Evolutionary conservation across 176 grass and related monocot genomes (phyloP), one percentile per base, ranked within the genome.

Genomic region (Cocos nucifera): DNA sequence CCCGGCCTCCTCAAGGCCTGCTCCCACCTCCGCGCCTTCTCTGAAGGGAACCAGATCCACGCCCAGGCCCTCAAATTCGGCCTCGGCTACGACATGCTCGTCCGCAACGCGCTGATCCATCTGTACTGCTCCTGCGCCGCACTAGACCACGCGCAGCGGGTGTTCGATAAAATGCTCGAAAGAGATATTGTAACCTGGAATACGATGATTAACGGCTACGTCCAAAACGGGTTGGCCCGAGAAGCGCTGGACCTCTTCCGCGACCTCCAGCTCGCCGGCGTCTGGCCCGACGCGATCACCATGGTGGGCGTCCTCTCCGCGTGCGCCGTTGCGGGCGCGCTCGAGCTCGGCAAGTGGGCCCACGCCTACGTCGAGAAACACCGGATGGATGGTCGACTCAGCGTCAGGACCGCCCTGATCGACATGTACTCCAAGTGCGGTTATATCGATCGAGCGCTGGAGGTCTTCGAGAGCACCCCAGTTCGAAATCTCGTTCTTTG

Each of bases 31-130:
- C 30, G 1, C 30, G 30, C 30, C 30, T 6, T 32, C 5, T 9
- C 30, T 22, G 56, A 58, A 58, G 56, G 56, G 21, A 15, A 15
- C 10, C 56, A 58, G 15, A 58, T 58, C 56, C 20, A 58, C 56
- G 19, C 56, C 56, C 56, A 58, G 7, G 23, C 24, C 56, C 21
- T 58, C 56, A 58, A 58, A 25, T 24, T 1, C 56, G 56, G 56
- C 21, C 23, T 58, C 56, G 23, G 24, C 12, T 58, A 8, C 56
- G 56, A 58, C 24, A 3, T 26, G 22, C 56, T 24, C 14, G 8
- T 5, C 10, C 21, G 56, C 8, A 58, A 58, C 23, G 56, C 56
- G 10, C 22, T 58, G 56, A 58, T 58, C 56, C 21, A 58, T 28
- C 56, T 58, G 10, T 58, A 58, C 4, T 14, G 22, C 23, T 27